Evolutionary conservation across 495 filamentous ascomycete species (phyloP).

Genomic region (Tricharina praecox): DNA sequence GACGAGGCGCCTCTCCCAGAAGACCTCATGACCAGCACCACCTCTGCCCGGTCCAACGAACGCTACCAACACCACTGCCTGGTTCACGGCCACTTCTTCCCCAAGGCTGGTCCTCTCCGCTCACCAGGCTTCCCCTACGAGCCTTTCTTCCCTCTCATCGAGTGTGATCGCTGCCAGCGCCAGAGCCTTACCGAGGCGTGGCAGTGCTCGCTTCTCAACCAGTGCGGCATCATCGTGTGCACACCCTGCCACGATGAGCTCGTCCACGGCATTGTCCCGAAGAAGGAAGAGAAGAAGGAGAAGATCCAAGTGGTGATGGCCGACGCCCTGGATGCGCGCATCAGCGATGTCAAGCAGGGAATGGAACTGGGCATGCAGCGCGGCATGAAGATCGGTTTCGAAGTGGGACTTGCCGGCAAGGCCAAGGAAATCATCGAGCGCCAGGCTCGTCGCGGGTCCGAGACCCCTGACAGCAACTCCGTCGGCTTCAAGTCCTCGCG

Average conservation of each 20-base stretch:
- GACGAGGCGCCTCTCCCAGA: constrained; percentile 1
- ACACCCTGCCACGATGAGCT: constrained; percentile 4
- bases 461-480: background rate
- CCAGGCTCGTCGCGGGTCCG: too few species aligned
- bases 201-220: constrained; percentile 4
- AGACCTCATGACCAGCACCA: background rate
- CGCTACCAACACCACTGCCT: constrained; percentile 4
- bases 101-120: constrained; percentile 3
- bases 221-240: constrained; percentile 5
- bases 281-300: too few species aligned
- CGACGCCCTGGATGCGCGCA: background rate
- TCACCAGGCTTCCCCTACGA: background rate
- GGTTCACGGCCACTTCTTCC: constrained; percentile 6
- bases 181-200: background rate
- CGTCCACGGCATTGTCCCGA: background rate
- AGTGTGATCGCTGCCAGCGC: background rate
- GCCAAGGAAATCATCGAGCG: background rate
- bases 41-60: background rate
- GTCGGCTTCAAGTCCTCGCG: background rate
- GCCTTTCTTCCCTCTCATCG: constrained; percentile 1
- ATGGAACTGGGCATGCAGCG: background rate
- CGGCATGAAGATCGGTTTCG: constrained; percentile 3
- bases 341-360: background rate
- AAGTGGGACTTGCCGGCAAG: background rate
- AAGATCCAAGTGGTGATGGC: too few species aligned